Evolutionary conservation across 108 stramenopile species (phyloP).

Genomic region (Cylindrotheca fusiformis): DNA sequence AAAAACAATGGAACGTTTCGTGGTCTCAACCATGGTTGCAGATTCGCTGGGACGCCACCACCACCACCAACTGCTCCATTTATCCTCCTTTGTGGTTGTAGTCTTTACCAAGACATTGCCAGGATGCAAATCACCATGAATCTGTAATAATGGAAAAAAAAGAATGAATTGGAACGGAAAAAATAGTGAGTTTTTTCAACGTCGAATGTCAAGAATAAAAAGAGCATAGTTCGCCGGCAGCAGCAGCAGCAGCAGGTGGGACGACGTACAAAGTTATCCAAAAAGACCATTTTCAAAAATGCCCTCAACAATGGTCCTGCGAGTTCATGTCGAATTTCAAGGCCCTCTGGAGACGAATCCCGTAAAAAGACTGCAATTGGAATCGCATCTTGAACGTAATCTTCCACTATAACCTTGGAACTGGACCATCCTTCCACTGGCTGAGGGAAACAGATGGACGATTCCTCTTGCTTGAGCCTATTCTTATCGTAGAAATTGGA

Average conservation of each 20-base stretch:
- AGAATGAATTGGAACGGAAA: background rate
- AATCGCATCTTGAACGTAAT: constrained; percentile 54
- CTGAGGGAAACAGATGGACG: constrained; percentile 60
- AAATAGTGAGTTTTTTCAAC: background rate
- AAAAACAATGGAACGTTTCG: constrained; percentile 66
- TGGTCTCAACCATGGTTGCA: constrained; percentile 1
- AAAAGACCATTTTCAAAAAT: constrained; percentile 91
- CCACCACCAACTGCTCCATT: background rate
- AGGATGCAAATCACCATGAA: constrained; percentile 79
- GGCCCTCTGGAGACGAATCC: constrained; percentile 55
- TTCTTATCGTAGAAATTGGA: constrained; percentile 60
- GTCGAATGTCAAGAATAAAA: too few relatives aligned
- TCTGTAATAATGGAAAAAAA: constrained; percentile 3
- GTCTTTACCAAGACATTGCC: constrained; percentile 35
- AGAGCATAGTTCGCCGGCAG: too few relatives aligned
- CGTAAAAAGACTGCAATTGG: constrained; percentile 67
- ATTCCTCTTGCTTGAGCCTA: constrained; percentile 15
- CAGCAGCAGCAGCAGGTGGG: too few relatives aligned
- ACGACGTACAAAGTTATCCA: constrained; percentile 48
- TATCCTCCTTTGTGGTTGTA: background rate
- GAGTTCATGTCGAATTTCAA: constrained; percentile 47
- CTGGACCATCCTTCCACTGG: constrained; percentile 62
- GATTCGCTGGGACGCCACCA: background rate
- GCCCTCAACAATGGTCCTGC: constrained; percentile 75
- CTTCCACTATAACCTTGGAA: constrained; percentile 67